Evolutionary conservation across 2,329 filamentous ascomycete species (phyloP).

Genomic region (Fusarium sp.): DNA sequence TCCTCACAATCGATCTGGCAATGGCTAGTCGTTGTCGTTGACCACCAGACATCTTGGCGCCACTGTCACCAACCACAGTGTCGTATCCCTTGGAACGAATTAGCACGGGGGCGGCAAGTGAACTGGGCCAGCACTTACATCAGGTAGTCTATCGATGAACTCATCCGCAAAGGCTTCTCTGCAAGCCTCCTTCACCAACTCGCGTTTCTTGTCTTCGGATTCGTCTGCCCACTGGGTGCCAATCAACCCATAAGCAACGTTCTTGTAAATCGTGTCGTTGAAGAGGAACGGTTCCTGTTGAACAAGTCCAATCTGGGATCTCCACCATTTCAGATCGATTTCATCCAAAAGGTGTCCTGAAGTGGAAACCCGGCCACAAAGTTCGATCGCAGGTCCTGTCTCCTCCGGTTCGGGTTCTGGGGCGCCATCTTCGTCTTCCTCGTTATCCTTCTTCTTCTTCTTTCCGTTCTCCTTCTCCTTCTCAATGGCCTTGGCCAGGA

Average conservation of each 20-base stretch:
- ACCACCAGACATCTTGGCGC: conserved; percentile 83
- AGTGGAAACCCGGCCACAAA: conserved; percentile 62
- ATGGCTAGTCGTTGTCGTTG: conserved; percentile 88
- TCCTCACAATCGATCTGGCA: conserved; percentile 78
- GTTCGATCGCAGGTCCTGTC: conserved; percentile 56
- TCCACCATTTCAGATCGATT: conserved; percentile 73
- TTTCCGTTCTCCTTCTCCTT: conserved; percentile 59
- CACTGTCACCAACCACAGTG: conserved; percentile 80
- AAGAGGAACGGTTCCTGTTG: conserved; percentile 78
- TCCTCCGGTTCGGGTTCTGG: conserved; percentile 50
- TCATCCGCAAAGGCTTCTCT: conserved; percentile 76
- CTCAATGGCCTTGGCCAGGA: conserved; percentile 63
- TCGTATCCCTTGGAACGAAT: conserved; percentile 68
- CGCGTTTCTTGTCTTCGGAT: conserved; percentile 65
- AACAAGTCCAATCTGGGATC: conserved; percentile 72
- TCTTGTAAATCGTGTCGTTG: conserved; percentile 72
- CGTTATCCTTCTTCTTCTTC: conserved; percentile 51
- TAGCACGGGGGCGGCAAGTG: conserved; percentile 1
- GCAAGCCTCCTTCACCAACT: conserved; percentile 73
- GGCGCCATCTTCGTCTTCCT: conserved; percentile 42
- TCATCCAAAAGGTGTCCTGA: conserved; percentile 65
- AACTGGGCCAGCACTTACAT: conserved; percentile 49
- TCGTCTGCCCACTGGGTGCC: conserved; percentile 65
- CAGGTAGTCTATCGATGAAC: conserved; percentile 73
- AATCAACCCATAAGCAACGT: conserved; percentile 70